Evolutionary conservation across 192 early-diverging fungal species (phyloP).

Genomic region (Entophlyctis luteolus): DNA sequence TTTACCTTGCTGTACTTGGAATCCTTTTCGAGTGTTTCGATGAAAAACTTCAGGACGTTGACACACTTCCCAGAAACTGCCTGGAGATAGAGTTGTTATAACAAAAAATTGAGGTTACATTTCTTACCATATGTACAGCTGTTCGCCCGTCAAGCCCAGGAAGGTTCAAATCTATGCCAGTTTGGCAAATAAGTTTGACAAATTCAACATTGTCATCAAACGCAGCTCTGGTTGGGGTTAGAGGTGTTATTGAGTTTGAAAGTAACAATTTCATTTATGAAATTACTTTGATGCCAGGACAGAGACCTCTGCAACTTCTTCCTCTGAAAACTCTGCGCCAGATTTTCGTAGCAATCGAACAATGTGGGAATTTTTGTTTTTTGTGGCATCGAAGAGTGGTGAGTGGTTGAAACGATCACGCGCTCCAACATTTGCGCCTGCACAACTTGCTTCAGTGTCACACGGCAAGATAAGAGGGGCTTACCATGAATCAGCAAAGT

Average conservation of each 20-base stretch:
- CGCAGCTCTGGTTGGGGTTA: conserved; percentile 36
- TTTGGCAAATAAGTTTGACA: conserved; percentile 49
- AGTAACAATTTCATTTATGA: too few relatives aligned
- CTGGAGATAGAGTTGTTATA: background rate
- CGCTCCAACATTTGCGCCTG: conserved; percentile 85
- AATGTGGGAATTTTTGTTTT: conserved; percentile 55
- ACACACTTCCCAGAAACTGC: conserved; percentile 9
- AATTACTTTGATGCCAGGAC: conserved; percentile 47
- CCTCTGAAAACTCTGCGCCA: conserved; percentile 86
- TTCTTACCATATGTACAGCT: conserved; percentile 60
- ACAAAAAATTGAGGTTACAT: conserved; percentile 1
- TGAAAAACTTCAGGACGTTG: conserved; percentile 15
- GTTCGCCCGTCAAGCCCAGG: conserved; percentile 60
- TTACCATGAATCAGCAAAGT: background rate
- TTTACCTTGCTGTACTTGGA: conserved; percentile 34
- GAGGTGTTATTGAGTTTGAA: too few relatives aligned
- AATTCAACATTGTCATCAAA: conserved; percentile 43
- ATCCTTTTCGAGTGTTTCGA: conserved; percentile 17
- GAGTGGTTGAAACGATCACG: conserved; percentile 85
- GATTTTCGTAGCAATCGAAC: conserved; percentile 66
- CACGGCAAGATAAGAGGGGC: background rate
- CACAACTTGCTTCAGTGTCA: conserved; percentile 42
- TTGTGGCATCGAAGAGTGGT: conserved; percentile 78
- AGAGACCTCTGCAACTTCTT: conserved; percentile 69
- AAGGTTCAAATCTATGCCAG: conserved; percentile 67